A percentile compares a stretch with the other conserved stretches of the same genome.
Evolutionary conservation across 2,329 filamentous ascomycete genomes (phyloP).

Genomic region (Aspergillus sp.): DNA sequence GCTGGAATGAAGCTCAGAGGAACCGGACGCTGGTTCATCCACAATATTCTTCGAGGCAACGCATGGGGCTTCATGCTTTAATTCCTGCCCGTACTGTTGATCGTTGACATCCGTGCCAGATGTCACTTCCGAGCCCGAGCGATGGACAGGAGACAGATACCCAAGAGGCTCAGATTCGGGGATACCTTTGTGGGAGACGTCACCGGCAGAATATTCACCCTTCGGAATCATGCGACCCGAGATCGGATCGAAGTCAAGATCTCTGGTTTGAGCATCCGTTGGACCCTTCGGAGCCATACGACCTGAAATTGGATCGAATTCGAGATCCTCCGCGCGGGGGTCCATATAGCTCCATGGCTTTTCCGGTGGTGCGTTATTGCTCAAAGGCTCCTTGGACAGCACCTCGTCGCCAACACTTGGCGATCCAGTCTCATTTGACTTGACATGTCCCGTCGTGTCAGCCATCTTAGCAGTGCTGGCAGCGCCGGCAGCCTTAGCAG

Average conservation of each 20-base stretch:
- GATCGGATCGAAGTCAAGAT: conserved; percentile 35
- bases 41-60: not conserved
- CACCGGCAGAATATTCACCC: not conserved
- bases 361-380: not conserved
- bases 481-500: not conserved
- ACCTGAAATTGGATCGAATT: not conserved
- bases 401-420: too few species aligned
- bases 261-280: not conserved
- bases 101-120: not conserved
- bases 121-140: not conserved
- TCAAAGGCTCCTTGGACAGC: too few species aligned
- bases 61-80: not conserved
- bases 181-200: not conserved
- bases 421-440: not conserved
- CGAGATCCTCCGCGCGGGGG: not conserved
- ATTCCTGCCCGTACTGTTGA: not conserved
- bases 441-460: conserved; percentile 2
- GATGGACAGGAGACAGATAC: not conserved
- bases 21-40: not conserved
- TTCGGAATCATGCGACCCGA: conserved; percentile 32
- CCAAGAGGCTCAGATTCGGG: not conserved
- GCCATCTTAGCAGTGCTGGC: not conserved
- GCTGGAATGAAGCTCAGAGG: too few species aligned
- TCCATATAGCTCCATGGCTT: not conserved
- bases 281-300: not conserved